Evolutionary conservation across 345 rosid species (phyloP).

Genomic region (Stellera chamaejasme): DNA sequence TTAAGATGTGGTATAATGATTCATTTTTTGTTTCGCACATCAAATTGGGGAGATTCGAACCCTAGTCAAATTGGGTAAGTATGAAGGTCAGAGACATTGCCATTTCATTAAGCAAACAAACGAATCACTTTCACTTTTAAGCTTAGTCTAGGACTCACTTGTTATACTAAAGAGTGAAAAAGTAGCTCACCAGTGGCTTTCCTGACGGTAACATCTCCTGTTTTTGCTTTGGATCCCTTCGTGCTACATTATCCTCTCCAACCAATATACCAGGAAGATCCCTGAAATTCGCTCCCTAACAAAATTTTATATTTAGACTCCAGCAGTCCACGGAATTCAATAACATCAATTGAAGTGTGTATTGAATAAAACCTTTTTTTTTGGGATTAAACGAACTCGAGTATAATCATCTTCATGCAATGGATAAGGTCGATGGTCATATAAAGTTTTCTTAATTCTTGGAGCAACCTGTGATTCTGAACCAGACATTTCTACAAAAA

Average conservation of each 20-base stretch:
- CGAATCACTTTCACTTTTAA: no score
- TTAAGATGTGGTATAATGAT: no score
- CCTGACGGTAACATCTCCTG: conserved; percentile 67
- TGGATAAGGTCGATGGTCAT: conserved; percentile 63
- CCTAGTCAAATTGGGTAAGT: no score
- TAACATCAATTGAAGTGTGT: background rate
- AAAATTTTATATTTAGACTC: conserved; percentile 13
- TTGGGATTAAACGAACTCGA: conserved; percentile 80
- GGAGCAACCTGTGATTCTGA: conserved; percentile 20
- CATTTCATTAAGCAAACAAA: no score
- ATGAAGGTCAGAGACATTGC: no score
- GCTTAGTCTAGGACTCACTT: background rate
- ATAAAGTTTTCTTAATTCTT: conserved; percentile 25
- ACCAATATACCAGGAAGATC: conserved; percentile 82
- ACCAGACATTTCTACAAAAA: conserved; percentile 54
- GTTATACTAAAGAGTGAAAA: background rate
- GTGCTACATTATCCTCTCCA: conserved; percentile 54
- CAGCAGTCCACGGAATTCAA: conserved; percentile 5
- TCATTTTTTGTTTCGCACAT: no score
- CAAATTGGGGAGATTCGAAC: no score
- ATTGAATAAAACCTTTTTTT: conserved; percentile 52
- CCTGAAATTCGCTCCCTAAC: conserved; percentile 90
- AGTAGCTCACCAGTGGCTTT: conserved; percentile 58
- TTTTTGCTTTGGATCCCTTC: conserved; percentile 44
- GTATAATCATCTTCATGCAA: conserved; percentile 49